Percentiles rank a stretch among this genome's conserved stretches.
phyloP scores from a whole-genome alignment of 805 yeast genomes.

The Yamadazyma scolyti region DNA sequence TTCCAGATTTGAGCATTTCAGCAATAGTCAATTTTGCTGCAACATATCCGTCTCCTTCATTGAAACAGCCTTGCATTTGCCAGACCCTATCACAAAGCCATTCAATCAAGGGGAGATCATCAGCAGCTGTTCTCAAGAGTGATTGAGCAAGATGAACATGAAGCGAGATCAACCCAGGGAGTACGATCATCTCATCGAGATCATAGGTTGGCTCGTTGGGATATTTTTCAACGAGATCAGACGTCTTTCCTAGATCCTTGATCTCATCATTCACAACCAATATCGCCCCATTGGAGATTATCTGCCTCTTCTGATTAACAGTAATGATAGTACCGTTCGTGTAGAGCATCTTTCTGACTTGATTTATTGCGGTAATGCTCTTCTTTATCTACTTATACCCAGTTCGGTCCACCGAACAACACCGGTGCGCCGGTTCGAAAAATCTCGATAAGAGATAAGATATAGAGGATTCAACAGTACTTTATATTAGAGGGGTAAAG shows the following conservation, averaged over 20 bases:
- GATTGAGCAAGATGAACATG: slow-evolving; percentile 10
- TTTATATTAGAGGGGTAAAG: too few species aligned
- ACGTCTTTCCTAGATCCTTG: slow-evolving; percentile 2
- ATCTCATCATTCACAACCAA: slow-evolving; percentile 4
- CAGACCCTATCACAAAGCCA: slow-evolving; percentile 10
- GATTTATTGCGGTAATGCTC: too few species aligned
- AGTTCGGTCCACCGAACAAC: too few species aligned
- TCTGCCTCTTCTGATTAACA: slow-evolving; percentile 2
- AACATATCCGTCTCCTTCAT: slow-evolving; percentile 9
- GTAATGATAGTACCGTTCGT: slow-evolving; percentile 5
- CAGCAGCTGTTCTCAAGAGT: slow-evolving; percentile 7
- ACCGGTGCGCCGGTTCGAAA: too few species aligned
- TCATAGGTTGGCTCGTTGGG: slow-evolving; percentile 1
- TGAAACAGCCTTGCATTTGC: slow-evolving; percentile 10
- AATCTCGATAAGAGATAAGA: too few species aligned
- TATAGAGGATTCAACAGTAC: too few species aligned
- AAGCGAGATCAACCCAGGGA: slow-evolving; percentile 8
- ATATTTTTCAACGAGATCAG: slow-evolving; percentile 1
- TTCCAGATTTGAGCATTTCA: slow-evolving; percentile 8
- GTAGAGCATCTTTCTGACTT: slow-evolving; percentile 6
- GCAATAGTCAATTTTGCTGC: slow-evolving; percentile 9
- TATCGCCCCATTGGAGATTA: slow-evolving; percentile 5
- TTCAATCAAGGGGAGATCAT: slow-evolving; percentile 9
- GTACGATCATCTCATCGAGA: slow-evolving; percentile 1
- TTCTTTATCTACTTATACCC: too few species aligned